Evolutionary conservation across 148 eudicot genomes (phyloP).

Genomic region (Nepenthes mirabilis): DNA sequence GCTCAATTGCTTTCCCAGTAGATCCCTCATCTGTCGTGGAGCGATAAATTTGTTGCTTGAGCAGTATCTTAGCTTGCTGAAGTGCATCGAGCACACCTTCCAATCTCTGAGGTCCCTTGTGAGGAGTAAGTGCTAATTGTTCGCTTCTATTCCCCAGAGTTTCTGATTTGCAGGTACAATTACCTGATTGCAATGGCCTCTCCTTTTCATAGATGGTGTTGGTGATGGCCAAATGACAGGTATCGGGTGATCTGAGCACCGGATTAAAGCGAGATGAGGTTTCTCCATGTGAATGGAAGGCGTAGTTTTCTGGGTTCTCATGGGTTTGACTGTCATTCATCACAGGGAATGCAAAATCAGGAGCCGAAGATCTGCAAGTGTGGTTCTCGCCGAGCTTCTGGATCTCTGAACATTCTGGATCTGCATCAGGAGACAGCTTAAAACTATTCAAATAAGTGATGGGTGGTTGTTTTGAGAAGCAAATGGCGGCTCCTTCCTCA

Average conservation of each 20-base stretch:
- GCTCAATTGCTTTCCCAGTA: slow-evolving; percentile 10
- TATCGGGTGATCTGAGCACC: slow-evolving; percentile 4
- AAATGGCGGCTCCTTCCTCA: slow-evolving; percentile 11
- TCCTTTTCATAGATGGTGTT: too few species aligned
- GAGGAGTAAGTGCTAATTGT: slow-evolving; percentile 18
- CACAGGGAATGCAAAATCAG: slow-evolving; percentile 26
- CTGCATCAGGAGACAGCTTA: slow-evolving; percentile 15
- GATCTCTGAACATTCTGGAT: slow-evolving; percentile 12
- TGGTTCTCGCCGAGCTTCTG: slow-evolving; percentile 10
- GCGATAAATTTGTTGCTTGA: slow-evolving; percentile 31
- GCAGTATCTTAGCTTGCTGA: slow-evolving; percentile 50
- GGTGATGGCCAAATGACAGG: neutral
- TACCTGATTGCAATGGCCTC: slow-evolving; percentile 7
- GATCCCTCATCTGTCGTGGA: slow-evolving; percentile 14
- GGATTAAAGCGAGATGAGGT: slow-evolving; percentile 1
- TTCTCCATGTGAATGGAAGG: slow-evolving; percentile 1
- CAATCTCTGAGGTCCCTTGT: slow-evolving; percentile 19
- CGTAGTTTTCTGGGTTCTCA: slow-evolving; percentile 6
- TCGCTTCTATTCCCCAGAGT: slow-evolving; percentile 10
- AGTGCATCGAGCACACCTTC: slow-evolving; percentile 56
- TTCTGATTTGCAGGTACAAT: slow-evolving; percentile 7
- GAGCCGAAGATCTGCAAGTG: slow-evolving; percentile 16
- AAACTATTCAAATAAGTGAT: slow-evolving; percentile 18
- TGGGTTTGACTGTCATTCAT: slow-evolving; percentile 8
- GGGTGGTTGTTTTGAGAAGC: slow-evolving; percentile 11